phyloP scores from a whole-genome alignment of 371 early-diverging fungal species.

The Mucor irregularis region DNA sequence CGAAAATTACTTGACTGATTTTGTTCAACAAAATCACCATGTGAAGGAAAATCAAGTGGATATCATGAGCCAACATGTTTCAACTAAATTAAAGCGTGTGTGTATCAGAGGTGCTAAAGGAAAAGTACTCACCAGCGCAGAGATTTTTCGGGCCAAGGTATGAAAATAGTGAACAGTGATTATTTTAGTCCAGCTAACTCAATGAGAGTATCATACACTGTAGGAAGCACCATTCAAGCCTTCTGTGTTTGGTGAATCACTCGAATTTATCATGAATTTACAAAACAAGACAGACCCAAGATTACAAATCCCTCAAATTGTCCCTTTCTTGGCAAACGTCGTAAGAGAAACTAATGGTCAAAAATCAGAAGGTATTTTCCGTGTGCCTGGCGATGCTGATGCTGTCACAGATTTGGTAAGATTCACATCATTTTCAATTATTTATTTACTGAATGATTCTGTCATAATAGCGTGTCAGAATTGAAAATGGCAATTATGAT shows the following conservation, averaged over 20 bases:
- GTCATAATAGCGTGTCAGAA: slow-evolving; percentile 60
- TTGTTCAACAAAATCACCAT: slow-evolving; percentile 62
- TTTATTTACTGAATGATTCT: neutral
- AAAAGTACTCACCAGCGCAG: slow-evolving; percentile 69
- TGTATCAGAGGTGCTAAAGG: slow-evolving; percentile 82
- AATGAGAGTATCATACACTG: neutral
- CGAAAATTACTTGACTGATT: slow-evolving; percentile 79
- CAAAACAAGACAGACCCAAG: slow-evolving; percentile 41
- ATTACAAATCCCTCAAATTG: slow-evolving; percentile 72
- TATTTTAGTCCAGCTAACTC: neutral
- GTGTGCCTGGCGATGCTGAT: slow-evolving; percentile 95
- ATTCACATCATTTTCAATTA: neutral
- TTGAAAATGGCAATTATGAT: slow-evolving; percentile 85
- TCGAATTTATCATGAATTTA: slow-evolving; percentile 80
- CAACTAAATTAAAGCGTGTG: slow-evolving; percentile 67
- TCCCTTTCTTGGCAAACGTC: slow-evolving; percentile 81
- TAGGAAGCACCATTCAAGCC: slow-evolving; percentile 85
- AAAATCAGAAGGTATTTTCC: slow-evolving; percentile 92
- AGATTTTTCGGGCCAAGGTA: slow-evolving; percentile 80
- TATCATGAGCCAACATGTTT: slow-evolving; percentile 62
- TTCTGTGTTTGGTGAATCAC: slow-evolving; percentile 91
- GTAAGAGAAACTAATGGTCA: slow-evolving; percentile 79
- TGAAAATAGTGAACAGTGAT: neutral
- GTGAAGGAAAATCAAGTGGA: slow-evolving; percentile 51
- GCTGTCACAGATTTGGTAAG: slow-evolving; percentile 76